phyloP scores from a whole-genome alignment of 2,329 filamentous ascomycete genomes.

The Venturia carpophila region DNA sequence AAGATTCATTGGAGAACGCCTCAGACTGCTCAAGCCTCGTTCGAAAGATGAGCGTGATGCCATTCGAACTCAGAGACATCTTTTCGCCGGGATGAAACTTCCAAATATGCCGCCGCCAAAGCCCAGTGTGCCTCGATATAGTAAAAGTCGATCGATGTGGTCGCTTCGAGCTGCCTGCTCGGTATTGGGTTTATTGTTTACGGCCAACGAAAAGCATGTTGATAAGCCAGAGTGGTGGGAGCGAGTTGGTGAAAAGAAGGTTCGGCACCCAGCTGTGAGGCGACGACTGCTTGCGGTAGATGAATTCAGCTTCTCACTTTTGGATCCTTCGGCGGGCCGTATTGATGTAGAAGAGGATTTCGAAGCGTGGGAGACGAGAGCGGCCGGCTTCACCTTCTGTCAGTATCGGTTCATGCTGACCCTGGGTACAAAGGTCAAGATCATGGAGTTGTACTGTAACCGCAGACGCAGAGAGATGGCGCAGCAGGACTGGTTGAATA shows the following conservation, averaged over 20 bases:
- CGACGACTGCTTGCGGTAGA: slow-evolving; percentile 69
- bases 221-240: slow-evolving; percentile 26
- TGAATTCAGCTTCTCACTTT: slow-evolving; percentile 78
- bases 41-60: slow-evolving; percentile 6
- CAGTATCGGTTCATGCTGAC: slow-evolving; percentile 89
- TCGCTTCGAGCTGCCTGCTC: slow-evolving; percentile 74
- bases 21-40: slow-evolving; percentile 3
- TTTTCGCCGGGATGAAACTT: neutral
- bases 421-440: slow-evolving; percentile 85
- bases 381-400: slow-evolving; percentile 74
- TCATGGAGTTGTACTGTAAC: slow-evolving; percentile 78
- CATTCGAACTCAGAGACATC: slow-evolving; percentile 1
- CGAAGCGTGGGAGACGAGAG: slow-evolving; percentile 73
- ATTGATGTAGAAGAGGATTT: slow-evolving; percentile 79
- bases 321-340: slow-evolving; percentile 55
- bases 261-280: slow-evolving; percentile 27
- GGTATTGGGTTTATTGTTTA: slow-evolving; percentile 72
- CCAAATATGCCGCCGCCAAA: neutral
- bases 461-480: slow-evolving; percentile 86
- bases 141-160: slow-evolving; percentile 43
- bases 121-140: slow-evolving; percentile 6
- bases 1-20: slow-evolving; percentile 4
- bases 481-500: slow-evolving; percentile 63
- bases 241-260: slow-evolving; percentile 36
- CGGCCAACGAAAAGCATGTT: slow-evolving; percentile 61